phyloP scores from a whole-genome alignment of 2,329 filamentous ascomycete species.

The Aureobasidium zeae region DNA sequence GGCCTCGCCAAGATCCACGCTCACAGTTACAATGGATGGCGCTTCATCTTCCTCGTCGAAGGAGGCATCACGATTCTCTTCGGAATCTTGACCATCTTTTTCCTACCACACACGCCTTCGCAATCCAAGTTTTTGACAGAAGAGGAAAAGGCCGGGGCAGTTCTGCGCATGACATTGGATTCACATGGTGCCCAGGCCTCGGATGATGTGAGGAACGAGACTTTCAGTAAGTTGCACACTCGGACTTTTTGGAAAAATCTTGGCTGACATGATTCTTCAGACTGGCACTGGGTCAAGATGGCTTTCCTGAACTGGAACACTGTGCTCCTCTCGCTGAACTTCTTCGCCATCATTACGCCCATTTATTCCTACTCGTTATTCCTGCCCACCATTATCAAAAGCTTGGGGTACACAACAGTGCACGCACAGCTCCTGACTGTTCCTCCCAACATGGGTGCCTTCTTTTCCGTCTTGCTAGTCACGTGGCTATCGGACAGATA shows the following conservation, averaged over 20 bases:
- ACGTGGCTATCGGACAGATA: conserved; percentile 29
- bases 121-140: conserved; percentile 33
- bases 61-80: conserved; percentile 50
- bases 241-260: neutral
- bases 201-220: conserved; percentile 19
- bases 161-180: conserved; percentile 24
- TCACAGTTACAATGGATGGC: conserved; percentile 33
- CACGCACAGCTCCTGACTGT: conserved; percentile 32
- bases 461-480: conserved; percentile 28
- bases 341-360: conserved; percentile 22
- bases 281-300: conserved; percentile 21
- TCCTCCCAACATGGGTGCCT: conserved; percentile 30
- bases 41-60: conserved; percentile 38
- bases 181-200: conserved; percentile 18
- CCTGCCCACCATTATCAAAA: conserved; percentile 37
- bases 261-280: neutral
- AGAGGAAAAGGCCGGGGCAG: conserved; percentile 22
- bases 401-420: conserved; percentile 34
- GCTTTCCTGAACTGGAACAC: conserved; percentile 23
- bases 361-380: conserved; percentile 40
- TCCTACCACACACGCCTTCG: conserved; percentile 44
- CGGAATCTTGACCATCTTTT: conserved; percentile 46
- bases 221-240: conserved; percentile 11
- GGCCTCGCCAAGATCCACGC: conserved; percentile 33
- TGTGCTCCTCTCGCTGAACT: conserved; percentile 19